Conservation (phyloP, 129 eudicot genomes). For the Chrysanthemum makinoi region DNA sequence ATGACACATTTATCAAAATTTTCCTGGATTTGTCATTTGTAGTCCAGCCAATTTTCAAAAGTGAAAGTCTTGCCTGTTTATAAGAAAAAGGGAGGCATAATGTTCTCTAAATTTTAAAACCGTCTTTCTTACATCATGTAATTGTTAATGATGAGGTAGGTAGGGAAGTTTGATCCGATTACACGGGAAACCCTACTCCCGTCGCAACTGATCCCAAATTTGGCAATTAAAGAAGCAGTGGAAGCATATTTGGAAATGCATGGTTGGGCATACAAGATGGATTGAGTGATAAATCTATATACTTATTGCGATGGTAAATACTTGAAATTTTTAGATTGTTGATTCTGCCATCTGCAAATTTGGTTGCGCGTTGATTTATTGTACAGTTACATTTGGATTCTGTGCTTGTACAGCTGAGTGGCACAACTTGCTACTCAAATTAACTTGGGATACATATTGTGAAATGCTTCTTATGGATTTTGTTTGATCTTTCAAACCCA, state of each 20-base stretch:
- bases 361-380: slow-evolving; percentile 12
- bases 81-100: neutral
- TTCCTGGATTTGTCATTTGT: neutral
- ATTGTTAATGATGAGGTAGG: slow-evolving; percentile 38
- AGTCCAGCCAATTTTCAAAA: no score
- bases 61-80: neutral
- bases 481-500: neutral
- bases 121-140: slow-evolving; percentile 17
- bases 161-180: slow-evolving; percentile 85
- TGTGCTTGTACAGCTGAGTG: slow-evolving; percentile 11
- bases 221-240: slow-evolving; percentile 95
- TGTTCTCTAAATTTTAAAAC: neutral
- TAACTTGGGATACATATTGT: neutral
- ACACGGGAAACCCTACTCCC: slow-evolving; percentile 67
- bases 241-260: slow-evolving; percentile 63
- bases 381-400: slow-evolving; percentile 26
- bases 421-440: slow-evolving; percentile 5
- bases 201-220: slow-evolving; percentile 69
- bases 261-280: slow-evolving; percentile 87
- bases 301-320: slow-evolving; percentile 23
- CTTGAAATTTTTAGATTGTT: slow-evolving; percentile 2
- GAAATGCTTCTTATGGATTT: neutral
- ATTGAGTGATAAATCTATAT: slow-evolving; percentile 26
- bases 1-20: neutral
- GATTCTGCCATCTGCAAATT: slow-evolving; percentile 14